Evolutionary conservation across 2,329 filamentous ascomycete genomes (phyloP).

Genomic region (Exophiala calicioides): DNA sequence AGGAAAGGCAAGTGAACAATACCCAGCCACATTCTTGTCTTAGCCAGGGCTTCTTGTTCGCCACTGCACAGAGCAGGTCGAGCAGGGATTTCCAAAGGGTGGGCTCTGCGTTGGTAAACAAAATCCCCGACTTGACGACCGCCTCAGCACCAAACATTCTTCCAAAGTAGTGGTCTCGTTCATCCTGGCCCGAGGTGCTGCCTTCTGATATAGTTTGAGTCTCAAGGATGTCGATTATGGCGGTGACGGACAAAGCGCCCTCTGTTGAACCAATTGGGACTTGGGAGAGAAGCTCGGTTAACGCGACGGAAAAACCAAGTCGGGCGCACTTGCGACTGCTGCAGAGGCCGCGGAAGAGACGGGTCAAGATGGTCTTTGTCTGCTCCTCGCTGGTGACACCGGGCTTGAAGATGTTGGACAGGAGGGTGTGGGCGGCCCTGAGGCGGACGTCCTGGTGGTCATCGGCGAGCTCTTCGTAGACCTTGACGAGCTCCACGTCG

Average conservation of each 20-base stretch:
- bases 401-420: slow-evolving; percentile 47
- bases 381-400: slow-evolving; percentile 43
- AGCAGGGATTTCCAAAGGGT: slow-evolving; percentile 62
- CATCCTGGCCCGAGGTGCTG: slow-evolving; percentile 67
- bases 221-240: slow-evolving; percentile 54
- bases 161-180: slow-evolving; percentile 81
- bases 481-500: slow-evolving; percentile 49
- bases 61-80: slow-evolving; percentile 70
- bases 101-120: slow-evolving; percentile 61
- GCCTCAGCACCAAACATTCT: slow-evolving; percentile 84
- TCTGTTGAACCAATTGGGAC: slow-evolving; percentile 54
- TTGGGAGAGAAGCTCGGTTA: slow-evolving; percentile 77
- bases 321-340: slow-evolving; percentile 87
- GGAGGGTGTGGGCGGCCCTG: slow-evolving; percentile 46
- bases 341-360: slow-evolving; percentile 82
- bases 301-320: slow-evolving; percentile 82
- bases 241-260: slow-evolving; percentile 38
- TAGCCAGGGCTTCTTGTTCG: slow-evolving; percentile 83
- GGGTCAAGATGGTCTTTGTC: slow-evolving; percentile 50
- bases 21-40: slow-evolving; percentile 84
- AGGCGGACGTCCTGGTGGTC: slow-evolving; percentile 49
- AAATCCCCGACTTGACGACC: slow-evolving; percentile 74
- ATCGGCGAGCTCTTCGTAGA: slow-evolving; percentile 51
- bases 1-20: slow-evolving; percentile 52
- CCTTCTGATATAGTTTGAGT: slow-evolving; percentile 54